These are phyloP conservation scores for Zea mays DNA, from an alignment of 176 grass and related monocot species.

Conservation along the genomic window DNA sequence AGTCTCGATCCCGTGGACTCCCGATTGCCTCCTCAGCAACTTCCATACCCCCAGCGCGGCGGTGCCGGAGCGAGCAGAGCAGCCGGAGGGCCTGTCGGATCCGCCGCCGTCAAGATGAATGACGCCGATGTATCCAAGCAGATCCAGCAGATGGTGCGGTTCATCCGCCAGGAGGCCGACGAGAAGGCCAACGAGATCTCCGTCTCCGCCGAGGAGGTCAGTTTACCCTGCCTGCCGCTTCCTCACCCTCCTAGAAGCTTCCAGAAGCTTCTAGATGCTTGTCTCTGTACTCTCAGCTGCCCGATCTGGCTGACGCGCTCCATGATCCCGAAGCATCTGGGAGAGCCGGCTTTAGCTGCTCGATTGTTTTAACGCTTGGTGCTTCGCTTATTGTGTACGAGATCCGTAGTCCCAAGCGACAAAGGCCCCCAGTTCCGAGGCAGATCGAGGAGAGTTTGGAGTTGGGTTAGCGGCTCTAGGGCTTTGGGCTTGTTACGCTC, in stretches of 20 bases:
- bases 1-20: conserved; percentile 59
- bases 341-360: neutral
- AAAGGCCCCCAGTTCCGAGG: neutral
- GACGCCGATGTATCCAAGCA: conserved; percentile 93
- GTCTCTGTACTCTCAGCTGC: neutral
- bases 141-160: conserved; percentile 99
- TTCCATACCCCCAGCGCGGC: neutral
- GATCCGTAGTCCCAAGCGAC: neutral
- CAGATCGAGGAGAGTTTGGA: conserved; percentile 23
- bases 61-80: conserved; percentile 36
- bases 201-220: conserved; percentile 93
- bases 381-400: conserved; percentile 7
- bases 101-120: conserved; percentile 72
- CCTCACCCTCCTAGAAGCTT: neutral
- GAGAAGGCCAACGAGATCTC: conserved; percentile 99
- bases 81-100: conserved; percentile 42
- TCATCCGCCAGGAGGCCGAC: conserved; percentile 99
- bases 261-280: conserved; percentile 19
- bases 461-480: neutral
- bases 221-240: neutral
- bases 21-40: neutral
- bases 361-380: neutral
- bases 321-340: conserved; percentile 30
- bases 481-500: neutral
- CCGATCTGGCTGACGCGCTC: conserved; percentile 16